phyloP scores from a whole-genome alignment of 2,329 filamentous ascomycete species.

The Scedosporium aurantiacum region DNA sequence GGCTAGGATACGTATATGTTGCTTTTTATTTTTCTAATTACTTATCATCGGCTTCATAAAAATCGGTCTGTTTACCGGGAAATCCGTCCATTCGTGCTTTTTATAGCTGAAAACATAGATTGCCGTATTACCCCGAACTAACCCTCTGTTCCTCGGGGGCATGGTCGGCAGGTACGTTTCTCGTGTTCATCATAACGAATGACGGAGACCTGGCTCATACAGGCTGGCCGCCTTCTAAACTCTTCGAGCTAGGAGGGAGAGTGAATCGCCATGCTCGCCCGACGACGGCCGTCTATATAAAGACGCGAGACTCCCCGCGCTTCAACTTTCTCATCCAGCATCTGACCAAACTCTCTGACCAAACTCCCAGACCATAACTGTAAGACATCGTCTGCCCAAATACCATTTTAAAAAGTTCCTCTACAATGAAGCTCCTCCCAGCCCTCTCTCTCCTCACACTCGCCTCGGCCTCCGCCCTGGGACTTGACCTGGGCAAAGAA shows the following conservation, averaged over 20 bases:
- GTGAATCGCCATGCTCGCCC: neutral
- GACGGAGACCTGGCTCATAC: neutral
- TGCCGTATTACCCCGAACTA: neutral
- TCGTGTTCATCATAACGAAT: neutral
- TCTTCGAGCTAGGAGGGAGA: neutral
- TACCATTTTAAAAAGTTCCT: neutral
- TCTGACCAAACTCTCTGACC: neutral
- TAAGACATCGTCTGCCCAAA: neutral
- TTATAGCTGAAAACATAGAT: neutral
- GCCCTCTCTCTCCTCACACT: neutral
- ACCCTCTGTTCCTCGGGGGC: neutral
- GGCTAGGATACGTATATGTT: neutral
- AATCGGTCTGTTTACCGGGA: neutral
- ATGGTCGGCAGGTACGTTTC: neutral
- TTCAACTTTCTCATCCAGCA: neutral
- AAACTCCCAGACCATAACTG: neutral
- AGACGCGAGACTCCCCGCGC: neutral
- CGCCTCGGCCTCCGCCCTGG: neutral
- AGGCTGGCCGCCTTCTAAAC: no score
- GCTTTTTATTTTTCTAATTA: neutral
- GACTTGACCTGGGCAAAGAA: neutral
- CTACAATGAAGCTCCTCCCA: neutral
- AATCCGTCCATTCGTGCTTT: neutral
- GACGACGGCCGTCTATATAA: neutral
- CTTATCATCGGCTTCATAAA: neutral